Conservation (phyloP, 2,329 filamentous ascomycete species). For the Calonectria hawksworthii region DNA sequence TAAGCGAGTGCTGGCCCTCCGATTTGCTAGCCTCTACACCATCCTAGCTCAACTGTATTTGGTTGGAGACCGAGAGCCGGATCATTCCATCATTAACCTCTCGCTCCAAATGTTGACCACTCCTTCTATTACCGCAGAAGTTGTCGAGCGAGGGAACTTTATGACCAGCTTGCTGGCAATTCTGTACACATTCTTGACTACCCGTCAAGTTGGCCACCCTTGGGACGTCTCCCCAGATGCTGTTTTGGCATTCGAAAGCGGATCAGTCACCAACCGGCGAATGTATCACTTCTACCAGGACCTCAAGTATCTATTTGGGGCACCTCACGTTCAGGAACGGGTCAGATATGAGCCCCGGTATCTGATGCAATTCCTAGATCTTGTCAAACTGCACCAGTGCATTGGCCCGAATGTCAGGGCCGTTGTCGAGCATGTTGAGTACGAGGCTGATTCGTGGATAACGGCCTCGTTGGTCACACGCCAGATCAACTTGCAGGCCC, state of each 20-base stretch:
- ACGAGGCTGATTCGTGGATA: conserved; percentile 98
- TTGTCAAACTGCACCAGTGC: conserved; percentile 96
- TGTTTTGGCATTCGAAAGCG: conserved; percentile 92
- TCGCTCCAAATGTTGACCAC: conserved; percentile 97
- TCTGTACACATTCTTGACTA: conserved; percentile 96
- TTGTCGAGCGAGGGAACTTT: conserved; percentile 95
- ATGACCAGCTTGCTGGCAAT: conserved; percentile 96
- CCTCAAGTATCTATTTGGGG: conserved; percentile 90
- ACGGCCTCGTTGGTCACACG: conserved; percentile 93
- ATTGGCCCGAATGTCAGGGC: conserved; percentile 95
- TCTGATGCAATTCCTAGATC: conserved; percentile 92
- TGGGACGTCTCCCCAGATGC: conserved; percentile 89
- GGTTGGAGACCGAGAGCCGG: conserved; percentile 94
- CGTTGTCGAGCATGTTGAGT: conserved; percentile 96
- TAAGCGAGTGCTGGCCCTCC: conserved; percentile 91
- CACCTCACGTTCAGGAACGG: conserved; percentile 87
- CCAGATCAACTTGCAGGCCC: conserved; percentile 93
- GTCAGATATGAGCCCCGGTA: conserved; percentile 89
- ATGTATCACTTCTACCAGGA: conserved; percentile 99
- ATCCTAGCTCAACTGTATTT: conserved; percentile 94
- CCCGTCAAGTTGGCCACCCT: conserved; percentile 93
- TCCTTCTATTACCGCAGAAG: conserved; percentile 94
- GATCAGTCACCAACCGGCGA: conserved; percentile 92
- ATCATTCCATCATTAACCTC: conserved; percentile 98
- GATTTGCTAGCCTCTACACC: conserved; percentile 96